Evolutionary conservation across 371 early-diverging fungal species (phyloP), one percentile per base, ranked within the genome.

Genomic region (Mortierella sp.): DNA sequence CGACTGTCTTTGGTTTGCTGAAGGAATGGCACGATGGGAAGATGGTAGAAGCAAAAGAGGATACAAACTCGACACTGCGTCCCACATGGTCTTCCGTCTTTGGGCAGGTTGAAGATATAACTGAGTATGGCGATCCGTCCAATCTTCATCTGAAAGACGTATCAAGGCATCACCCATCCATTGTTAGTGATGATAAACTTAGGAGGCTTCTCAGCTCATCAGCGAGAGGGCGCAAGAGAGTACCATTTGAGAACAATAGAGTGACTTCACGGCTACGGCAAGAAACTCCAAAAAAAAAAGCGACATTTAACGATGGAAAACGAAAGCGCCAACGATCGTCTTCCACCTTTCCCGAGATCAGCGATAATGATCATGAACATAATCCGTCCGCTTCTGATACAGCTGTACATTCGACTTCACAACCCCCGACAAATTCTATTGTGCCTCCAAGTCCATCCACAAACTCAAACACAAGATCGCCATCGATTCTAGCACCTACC

Each of bases 81-180:
- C 80, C 80, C 14, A 75, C 72, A 0, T 79, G 80, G 80, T 35
- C 67, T 14, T 75, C 80, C 3, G 49, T 71, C 16, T 74, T 64
- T 39, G 80, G 75, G 0, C 64, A 62, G 37, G 67, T 57, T 1
- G 80, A 66, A 3, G 75, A 71, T 8, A 64, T 67, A 14, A 68
- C 66, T 8, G 80, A 79, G 22, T 43, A 37, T 55, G 80, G 80
- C 9, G 80, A 74, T 24, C 52, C 28, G 6, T 54, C 78, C 3
- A 62, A 65, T 24, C n/a, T 73, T 14, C 73, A 77, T 43, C 26
- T 64, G 24, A 24, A 45, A 10, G 73, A 68, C 1, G 12, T 24
- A 18, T 24, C 35, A 2, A 39, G 52, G 32, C 24, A 10, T 28
- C 20, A 47, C 5, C 20, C 66, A 4, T 43, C 62, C 8, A 35